Evolutionary conservation across 176 grass and related monocot species (phyloP).

Genomic region (bread wheat (Triticum aestivum)): DNA sequence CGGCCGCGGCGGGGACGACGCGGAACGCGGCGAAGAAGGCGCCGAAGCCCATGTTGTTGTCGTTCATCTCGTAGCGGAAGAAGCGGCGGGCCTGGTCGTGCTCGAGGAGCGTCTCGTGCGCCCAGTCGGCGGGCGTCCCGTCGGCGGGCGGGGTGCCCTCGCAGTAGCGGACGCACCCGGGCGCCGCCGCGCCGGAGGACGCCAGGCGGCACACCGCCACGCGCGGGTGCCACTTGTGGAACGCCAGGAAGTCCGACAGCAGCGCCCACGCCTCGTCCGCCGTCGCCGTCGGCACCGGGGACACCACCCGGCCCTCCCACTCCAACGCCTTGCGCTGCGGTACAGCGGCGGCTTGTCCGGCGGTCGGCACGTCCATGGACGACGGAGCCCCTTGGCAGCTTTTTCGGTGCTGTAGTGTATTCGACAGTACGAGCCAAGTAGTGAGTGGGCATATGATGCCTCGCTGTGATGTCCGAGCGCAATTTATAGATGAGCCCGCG

Average conservation of each 20-base stretch:
- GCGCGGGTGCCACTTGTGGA: conserved; percentile 75
- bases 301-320: conserved; percentile 57
- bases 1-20: conserved; percentile 19
- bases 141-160: conserved; percentile 26
- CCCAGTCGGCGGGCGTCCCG: conserved; percentile 47
- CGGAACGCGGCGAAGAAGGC: conserved; percentile 56
- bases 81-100: conserved; percentile 42
- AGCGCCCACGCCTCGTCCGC: conserved; percentile 68
- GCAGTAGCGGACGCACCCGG: conserved; percentile 76
- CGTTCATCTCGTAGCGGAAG: conserved; percentile 88
- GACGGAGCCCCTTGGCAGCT: not conserved
- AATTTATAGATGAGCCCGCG: conserved; percentile 12
- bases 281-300: conserved; percentile 32
- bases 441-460: not conserved
- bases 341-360: not conserved
- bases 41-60: conserved; percentile 88
- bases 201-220: conserved; percentile 49
- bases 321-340: not conserved
- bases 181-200: not conserved
- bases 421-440: not conserved
- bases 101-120: conserved; percentile 77
- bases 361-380: not conserved
- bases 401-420: not conserved
- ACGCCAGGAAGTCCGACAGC: conserved; percentile 70
- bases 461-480: not conserved